Base-by-base conservation (phyloP, 805 yeast genomes). In the Sugiyamaella marilandica region DNA sequence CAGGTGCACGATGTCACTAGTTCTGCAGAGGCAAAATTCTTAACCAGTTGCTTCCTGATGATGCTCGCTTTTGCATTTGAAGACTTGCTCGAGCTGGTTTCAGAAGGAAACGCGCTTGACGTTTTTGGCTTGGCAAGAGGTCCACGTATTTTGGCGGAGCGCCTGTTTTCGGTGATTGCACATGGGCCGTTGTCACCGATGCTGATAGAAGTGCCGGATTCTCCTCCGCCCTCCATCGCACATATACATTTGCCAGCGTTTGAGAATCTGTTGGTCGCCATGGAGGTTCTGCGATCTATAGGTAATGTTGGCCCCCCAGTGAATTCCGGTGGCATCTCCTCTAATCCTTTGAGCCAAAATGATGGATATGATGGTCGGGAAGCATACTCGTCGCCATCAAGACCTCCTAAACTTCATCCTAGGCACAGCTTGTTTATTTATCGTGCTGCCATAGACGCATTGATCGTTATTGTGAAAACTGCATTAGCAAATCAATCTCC, bases 11-110 rank as follows among this genome's bases (percentile, higher is more conserved):
- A 41, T 16, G 13, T 53, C 33, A 29, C 51, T 5, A 14, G 26
- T 7, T 16, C 32, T 8, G 19, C 45, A 5, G 62, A 59, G 47
- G 52, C 51, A 4, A 24, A 32, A 39, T 56, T 56, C 33, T 45
- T 52, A 10, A 32, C 53, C 19, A 33, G 52, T 10, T 49, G 53
- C 37, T 54, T 59, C 26, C 36, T 59, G 24, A 57, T 55, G 58
- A 52, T 55, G 50, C 47, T 56, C 44, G 52, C 57, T 13, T 55
- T 50, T 50, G 52, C 52, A 1, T 54, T 59, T 21, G 51, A 46
- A 14, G 56, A 56, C 37, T 14, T 47, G 18, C 29, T 49, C 16
- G 47, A 49, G 32, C 16, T 41, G 33, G 36, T 49, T 10, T 26
- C 41, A 2, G 33, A 21, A 10, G 33, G 31, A 10, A 31, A 18